Evolutionary conservation across 2,329 filamentous ascomycete species (phyloP).

Genomic region (Beauveria medogensis): DNA sequence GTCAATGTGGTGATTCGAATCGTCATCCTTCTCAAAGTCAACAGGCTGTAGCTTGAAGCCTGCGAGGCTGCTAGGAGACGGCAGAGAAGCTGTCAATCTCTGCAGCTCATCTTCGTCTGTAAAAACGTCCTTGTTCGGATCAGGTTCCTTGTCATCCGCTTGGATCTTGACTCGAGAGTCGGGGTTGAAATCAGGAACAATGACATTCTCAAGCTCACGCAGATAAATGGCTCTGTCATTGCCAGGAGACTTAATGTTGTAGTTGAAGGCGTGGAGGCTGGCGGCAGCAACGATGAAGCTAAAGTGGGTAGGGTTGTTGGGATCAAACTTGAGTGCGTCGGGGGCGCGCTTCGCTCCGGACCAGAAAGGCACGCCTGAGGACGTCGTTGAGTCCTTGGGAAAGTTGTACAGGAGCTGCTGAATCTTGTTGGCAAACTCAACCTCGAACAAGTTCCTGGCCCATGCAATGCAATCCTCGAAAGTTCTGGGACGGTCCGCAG

Average conservation of each 20-base stretch:
- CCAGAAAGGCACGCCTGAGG: conserved; percentile 89
- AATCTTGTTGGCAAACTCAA: conserved; percentile 94
- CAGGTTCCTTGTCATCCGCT: conserved; percentile 88
- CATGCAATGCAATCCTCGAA: conserved; percentile 97
- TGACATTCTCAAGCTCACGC: conserved; percentile 81
- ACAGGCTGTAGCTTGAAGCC: conserved; percentile 87
- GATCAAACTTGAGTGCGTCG: conserved; percentile 81
- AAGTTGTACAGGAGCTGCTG: conserved; percentile 95
- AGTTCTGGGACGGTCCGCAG: conserved; percentile 80
- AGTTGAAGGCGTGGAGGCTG: conserved; percentile 95
- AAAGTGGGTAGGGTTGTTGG: conserved; percentile 77
- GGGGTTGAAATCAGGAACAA: conserved; percentile 89
- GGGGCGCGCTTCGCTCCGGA: conserved; percentile 96
- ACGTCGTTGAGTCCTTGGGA: conserved; percentile 86
- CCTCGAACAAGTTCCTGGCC: conserved; percentile 90
- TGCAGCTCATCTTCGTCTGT: conserved; percentile 72
- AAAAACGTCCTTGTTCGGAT: conserved; percentile 68
- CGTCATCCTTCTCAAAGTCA: conserved; percentile 98
- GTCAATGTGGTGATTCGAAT: conserved; percentile 96
- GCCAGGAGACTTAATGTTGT: conserved; percentile 82
- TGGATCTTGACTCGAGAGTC: conserved; percentile 93
- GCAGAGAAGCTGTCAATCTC: conserved; percentile 63
- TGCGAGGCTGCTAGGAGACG: conserved; percentile 69
- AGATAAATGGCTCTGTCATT: conserved; percentile 61
- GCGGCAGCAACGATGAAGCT: conserved; percentile 81